Evolutionary conservation across 2,329 filamentous ascomycete species (phyloP), one percentile per base, ranked within the genome.

Genomic region (Aspergillus hortae): DNA sequence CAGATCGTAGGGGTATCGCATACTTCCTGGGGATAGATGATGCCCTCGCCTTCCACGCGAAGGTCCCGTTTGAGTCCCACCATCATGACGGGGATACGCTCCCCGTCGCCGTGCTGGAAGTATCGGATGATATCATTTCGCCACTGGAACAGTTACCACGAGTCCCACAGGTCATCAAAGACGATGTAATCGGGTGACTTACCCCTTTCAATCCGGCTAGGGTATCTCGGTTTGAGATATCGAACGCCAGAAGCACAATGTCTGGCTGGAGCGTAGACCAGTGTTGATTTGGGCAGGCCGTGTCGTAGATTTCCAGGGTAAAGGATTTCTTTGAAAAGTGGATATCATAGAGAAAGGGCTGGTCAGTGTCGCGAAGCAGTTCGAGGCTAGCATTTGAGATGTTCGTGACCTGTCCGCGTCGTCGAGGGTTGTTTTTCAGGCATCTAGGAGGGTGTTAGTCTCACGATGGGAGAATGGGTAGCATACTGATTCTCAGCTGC

Each of bases 261-360:
- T 77, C 68, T 0, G 83, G 82, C 2, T 66, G 65, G 0, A 83
- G 67, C 7, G 80, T 74, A 9, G 80, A 77, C 71, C 81, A 85
- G 56, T 73, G 68, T 56, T 80, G 76, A n/a, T 78, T 77, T 0
- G 82, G 77, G 35, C 75, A 80, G 4, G 78, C 71, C 21, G 81
- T 82, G 61, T 86, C 80, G 67, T 76, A 80, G 65, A 83, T 75
- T 50, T 80, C 72, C 53, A 84, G 72, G 9, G 74, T 75, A 63
- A 83, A 82, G 3, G 74, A 75, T 9, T 79, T 78, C 42, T 76
- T 76, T 55, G 80, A 82, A 56, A 85, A 74, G 21, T 74, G 74
- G 44, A 85, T 80, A 55, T 84, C 75, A 67, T 83, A 85, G 42
- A 75, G 67, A 64, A 81, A 83, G 4, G 83, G 82, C 58, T 85